Evolutionary conservation across 1,284 basidiomycete genomes (phyloP).

Genomic region (Butyriboletus pseudospeciosus): DNA sequence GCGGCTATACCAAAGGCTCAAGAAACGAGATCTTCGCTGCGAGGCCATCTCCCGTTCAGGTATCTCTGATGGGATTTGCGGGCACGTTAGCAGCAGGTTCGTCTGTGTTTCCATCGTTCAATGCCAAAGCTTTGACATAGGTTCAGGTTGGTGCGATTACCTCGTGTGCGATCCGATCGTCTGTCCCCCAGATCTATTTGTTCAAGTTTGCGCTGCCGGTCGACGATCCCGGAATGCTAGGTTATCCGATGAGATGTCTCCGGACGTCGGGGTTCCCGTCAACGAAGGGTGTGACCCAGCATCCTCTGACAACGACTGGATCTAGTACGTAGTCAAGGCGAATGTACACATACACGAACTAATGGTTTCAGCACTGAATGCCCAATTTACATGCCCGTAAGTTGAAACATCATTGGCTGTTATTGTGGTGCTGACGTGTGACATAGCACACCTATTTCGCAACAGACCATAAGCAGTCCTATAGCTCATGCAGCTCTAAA

Average conservation of each 20-base stretch:
- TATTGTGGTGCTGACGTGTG: neutral
- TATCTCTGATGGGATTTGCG: constrained; percentile 58
- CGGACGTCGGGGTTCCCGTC: constrained; percentile 34
- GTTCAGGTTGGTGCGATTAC: constrained; percentile 58
- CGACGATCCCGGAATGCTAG: constrained; percentile 3
- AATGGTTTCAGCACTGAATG: constrained; percentile 37
- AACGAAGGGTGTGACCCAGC: constrained; percentile 53
- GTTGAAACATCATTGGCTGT: constrained; percentile 4
- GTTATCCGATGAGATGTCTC: constrained; percentile 2
- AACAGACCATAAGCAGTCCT: constrained; percentile 57
- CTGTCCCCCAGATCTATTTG: constrained; percentile 45
- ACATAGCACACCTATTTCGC: constrained; percentile 55
- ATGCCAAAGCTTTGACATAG: neutral
- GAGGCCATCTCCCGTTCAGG: constrained; percentile 54
- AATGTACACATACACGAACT: constrained; percentile 7
- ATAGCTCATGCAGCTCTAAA: constrained; percentile 19
- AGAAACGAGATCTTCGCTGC: constrained; percentile 61
- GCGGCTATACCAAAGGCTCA: constrained; percentile 65
- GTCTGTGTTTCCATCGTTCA: constrained; percentile 5
- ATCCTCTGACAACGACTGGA: constrained; percentile 43
- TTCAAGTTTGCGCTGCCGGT: constrained; percentile 27
- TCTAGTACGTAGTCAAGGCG: constrained; percentile 42
- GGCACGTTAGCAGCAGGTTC: constrained; percentile 51
- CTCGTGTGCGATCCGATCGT: constrained; percentile 50
- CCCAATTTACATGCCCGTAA: constrained; percentile 51